A percentile compares a stretch with the other conserved stretches of the same genome.
Evolutionary conservation across 2,329 filamentous ascomycete species (phyloP).

Genomic region (Talaromyces funiculosus): DNA sequence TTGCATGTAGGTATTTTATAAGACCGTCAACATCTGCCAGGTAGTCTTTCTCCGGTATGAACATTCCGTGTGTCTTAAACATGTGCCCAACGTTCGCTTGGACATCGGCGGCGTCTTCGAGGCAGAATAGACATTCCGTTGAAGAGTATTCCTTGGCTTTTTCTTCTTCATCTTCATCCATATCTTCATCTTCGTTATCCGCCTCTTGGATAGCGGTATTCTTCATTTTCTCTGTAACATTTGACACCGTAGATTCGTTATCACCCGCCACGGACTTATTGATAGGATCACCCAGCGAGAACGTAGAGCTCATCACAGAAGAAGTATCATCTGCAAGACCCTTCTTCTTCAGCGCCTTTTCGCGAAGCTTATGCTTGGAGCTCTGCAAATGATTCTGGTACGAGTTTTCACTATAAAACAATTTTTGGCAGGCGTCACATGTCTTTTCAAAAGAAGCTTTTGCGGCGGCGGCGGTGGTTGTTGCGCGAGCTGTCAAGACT

Average conservation of each 20-base stretch:
- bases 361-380: slow-evolving; percentile 75
- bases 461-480: slow-evolving; percentile 74
- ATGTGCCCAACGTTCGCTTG: slow-evolving; percentile 80
- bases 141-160: slow-evolving; percentile 42
- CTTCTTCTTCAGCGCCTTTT: slow-evolving; percentile 45
- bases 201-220: slow-evolving; percentile 52
- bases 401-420: slow-evolving; percentile 94
- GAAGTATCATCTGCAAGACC: slow-evolving; percentile 60
- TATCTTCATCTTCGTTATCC: slow-evolving; percentile 29
- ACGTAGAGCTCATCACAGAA: slow-evolving; percentile 84
- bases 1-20: slow-evolving; percentile 69
- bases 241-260: slow-evolving; percentile 47
- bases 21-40: slow-evolving; percentile 77
- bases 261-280: slow-evolving; percentile 50
- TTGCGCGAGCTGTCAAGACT: slow-evolving; percentile 83
- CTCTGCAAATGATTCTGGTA: slow-evolving; percentile 88
- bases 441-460: slow-evolving; percentile 81
- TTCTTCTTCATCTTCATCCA: slow-evolving; percentile 39
- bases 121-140: slow-evolving; percentile 80
- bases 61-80: slow-evolving; percentile 89
- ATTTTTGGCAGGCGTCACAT: slow-evolving; percentile 80
- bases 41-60: slow-evolving; percentile 84
- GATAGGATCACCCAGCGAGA: slow-evolving; percentile 80
- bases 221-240: slow-evolving; percentile 72
- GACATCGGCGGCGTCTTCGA: slow-evolving; percentile 70